Evolutionary conservation across 192 early-diverging fungal genomes (phyloP), one percentile per base, ranked within the genome.

Genomic region (Backusella sp.): DNA sequence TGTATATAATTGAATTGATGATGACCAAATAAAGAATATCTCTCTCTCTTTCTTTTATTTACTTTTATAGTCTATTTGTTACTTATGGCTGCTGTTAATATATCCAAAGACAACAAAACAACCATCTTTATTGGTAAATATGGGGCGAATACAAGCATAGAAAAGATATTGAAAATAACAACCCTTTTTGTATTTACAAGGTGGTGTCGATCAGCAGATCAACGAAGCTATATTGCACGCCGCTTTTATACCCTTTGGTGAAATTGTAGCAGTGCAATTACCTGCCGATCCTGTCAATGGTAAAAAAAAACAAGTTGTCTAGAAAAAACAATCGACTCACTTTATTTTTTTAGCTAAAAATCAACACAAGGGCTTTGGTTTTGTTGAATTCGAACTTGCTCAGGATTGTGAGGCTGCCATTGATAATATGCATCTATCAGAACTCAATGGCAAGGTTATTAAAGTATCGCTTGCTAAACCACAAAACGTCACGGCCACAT

Each of bases 181-280:
- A 30, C 66, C 12, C 66, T 7, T 4, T 36, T 66, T 80, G 32
- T 32, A 44, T 11, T 11, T 84, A 90, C 1, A 28, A 28, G 93
- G 93, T 78, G 96, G 96, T 4, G 84, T 99, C 32, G 93, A 94
- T 42, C 82, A 91, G 46, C 84, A 94, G 73, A 94, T 97, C 17
- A 92, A 91, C 6, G 90, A 94, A 23, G 78, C 93, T 65, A 89
- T 91, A 0, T 85, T 99, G 12, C 90, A 93, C 39, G 90, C 95
- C 0, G 95, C 96, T 0, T 98, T 99, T 82, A 87, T 98, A 46
- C 96, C 98, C 0, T 99, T 99, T 88, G 98, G 98, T 68, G 96
- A 98, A 52, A 94, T 99, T 75, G 88, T 94, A 14, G 88, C 91
- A 66, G 89, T 98, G 21, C 92, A 95, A 53, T 86, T 99, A 52